These are phyloP conservation scores for Fraxinus xanthoxyloides DNA, from an alignment of 305 asterid genomes.

Conservation along the genomic window DNA sequence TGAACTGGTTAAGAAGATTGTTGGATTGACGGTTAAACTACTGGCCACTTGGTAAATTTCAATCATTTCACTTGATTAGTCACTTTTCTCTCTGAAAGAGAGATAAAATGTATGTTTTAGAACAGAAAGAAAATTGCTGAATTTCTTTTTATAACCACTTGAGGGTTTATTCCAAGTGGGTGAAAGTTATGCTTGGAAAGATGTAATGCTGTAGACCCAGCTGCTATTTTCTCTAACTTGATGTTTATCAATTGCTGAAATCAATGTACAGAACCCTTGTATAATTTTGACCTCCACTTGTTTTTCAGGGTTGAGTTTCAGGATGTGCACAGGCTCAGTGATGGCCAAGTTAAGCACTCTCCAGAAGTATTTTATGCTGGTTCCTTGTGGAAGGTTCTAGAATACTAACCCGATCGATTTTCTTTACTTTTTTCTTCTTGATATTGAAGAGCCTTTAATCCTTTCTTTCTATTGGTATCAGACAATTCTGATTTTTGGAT, in stretches of 20 bases:
- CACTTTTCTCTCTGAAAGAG: neutral
- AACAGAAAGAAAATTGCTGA: neutral
- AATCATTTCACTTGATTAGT: neutral
- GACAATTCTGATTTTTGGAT: conserved; percentile 23
- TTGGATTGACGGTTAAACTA: neutral
- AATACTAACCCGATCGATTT: neutral
- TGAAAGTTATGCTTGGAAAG: neutral
- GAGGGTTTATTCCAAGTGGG: conserved; percentile 1
- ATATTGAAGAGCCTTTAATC: conserved; percentile 14
- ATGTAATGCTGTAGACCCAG: neutral
- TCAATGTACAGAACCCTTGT: neutral
- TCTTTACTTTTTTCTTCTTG: neutral
- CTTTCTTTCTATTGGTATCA: conserved; percentile 17
- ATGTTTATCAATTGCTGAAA: neutral
- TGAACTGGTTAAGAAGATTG: conserved; percentile 4
- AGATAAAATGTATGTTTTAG: neutral
- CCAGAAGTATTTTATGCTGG: conserved; percentile 94
- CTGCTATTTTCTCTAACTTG: conserved; percentile 8
- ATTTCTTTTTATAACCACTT: conserved; percentile 9
- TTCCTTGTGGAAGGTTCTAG: conserved; percentile 88
- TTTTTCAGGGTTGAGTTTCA: conserved; percentile 82
- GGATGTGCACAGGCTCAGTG: conserved; percentile 83
- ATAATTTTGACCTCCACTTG: conserved; percentile 21
- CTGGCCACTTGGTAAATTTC: conserved; percentile 4
- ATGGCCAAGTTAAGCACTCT: conserved; percentile 95